Base-by-base conservation (phyloP, 2,329 filamentous ascomycete genomes). In the Penicillium italicum region DNA sequence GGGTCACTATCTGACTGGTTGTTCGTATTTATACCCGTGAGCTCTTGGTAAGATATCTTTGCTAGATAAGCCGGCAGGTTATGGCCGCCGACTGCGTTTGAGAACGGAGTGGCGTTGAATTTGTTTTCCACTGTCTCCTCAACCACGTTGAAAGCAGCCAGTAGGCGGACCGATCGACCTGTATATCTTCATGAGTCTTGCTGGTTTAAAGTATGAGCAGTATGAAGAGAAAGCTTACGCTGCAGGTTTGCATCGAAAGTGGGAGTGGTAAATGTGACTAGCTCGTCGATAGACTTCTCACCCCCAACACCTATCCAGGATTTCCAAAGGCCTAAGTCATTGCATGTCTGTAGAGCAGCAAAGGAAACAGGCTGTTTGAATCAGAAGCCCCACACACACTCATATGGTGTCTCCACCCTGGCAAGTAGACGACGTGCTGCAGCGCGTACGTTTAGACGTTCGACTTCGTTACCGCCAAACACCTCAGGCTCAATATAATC, bases 1-100 rank as follows among this genome's bases (percentile, higher is more conserved):
- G 59, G 52, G 30, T 67, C 63, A 14, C 43, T 41, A 26, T 53
- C 63, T 1, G 63, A 51, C 56, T 66, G 51, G 30, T 68, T 71
- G 31, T 68, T 67, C n/a, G 47, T 48, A 10, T 55, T 59, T 4
- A 69, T 57, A 28, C 64, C 66, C 1, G 62, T 61, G 14, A 73
- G 71, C 20, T 72, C 71, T 46, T 63, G 59, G 53, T 75, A 75
- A 5, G 61, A 60, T 11, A 60, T 73, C 48, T 69, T 69, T 20
- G 66, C 62, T 0, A 75, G 60, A 44, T 72, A 76, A 7, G 57
- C 53, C 1, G 72, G 69, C 11, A 76, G 53, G 16, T 71, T 72
- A 6, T 67, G 63, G 37, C 62, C 68, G 7, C 70, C 71, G 46
- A 72, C 64, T 4, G 68, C 64, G 4, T 56, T 58, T 1, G 69